These are phyloP conservation scores for Carex myosuroides DNA, from an alignment of 176 grass and related monocot genomes.

Conservation along the genomic window DNA sequence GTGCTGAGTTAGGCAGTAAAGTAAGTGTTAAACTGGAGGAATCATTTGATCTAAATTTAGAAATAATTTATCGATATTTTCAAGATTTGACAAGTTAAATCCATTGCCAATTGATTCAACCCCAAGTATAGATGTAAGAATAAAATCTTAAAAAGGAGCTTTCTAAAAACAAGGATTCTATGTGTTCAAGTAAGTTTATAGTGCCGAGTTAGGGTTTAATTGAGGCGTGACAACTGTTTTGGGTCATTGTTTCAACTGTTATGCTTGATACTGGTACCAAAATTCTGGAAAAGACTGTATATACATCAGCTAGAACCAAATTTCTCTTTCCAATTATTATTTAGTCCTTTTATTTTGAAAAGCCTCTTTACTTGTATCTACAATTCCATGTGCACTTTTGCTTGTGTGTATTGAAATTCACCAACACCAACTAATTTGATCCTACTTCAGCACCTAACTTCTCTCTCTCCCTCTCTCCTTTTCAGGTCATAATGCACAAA, in stretches of 20 bases:
- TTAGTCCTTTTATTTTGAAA: background rate
- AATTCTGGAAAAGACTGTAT: background rate
- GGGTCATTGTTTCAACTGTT: background rate
- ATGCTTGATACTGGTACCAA: background rate
- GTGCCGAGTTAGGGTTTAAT: background rate
- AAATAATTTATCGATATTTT: background rate
- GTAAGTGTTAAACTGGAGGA: background rate
- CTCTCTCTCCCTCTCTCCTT: background rate
- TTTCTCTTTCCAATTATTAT: background rate
- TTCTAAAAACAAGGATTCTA: background rate
- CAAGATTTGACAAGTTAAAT: background rate
- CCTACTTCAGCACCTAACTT: conserved; percentile 14
- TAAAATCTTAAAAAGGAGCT: background rate
- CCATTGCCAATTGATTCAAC: background rate
- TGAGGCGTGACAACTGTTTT: background rate
- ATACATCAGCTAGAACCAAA: background rate
- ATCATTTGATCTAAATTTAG: background rate
- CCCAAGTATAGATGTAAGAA: background rate
- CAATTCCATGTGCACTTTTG: background rate
- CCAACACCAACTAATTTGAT: conserved; percentile 8
- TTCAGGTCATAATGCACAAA: conserved; percentile 20
- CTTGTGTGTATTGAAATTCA: conserved; percentile 8
- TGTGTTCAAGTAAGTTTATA: background rate
- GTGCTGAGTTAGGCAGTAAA: background rate
- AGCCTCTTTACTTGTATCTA: background rate